A percentile compares a stretch with the other conserved stretches of the same genome.
phyloP scores from a whole-genome alignment of 768 basidiomycete species.

The Suillus occidentalis region DNA sequence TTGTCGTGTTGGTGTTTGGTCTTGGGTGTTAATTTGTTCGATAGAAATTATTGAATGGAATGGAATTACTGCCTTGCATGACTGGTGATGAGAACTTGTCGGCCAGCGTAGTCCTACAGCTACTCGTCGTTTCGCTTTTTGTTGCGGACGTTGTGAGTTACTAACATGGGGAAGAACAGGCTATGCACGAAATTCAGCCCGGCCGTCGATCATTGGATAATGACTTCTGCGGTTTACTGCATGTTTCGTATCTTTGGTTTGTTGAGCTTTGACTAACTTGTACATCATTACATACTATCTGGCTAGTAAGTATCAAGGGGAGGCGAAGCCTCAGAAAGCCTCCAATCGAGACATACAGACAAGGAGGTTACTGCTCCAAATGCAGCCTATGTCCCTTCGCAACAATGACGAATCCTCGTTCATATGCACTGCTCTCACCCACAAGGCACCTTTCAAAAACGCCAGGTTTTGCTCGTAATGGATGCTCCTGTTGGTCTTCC shows the following conservation, averaged over 20 bases:
- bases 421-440: not conserved
- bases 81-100: not conserved
- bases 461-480: not conserved
- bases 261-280: not conserved
- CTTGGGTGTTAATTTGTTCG: not conserved
- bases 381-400: not conserved
- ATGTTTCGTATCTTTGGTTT: not conserved
- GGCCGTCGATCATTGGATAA: not conserved
- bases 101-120: not conserved
- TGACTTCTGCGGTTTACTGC: slow-evolving; percentile 1
- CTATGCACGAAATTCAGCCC: slow-evolving; percentile 1
- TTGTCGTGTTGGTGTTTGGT: not conserved
- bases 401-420: not conserved
- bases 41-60: slow-evolving; percentile 2
- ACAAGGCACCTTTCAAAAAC: not conserved
- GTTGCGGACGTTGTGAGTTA: not conserved
- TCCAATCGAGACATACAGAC: not conserved
- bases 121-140: not conserved
- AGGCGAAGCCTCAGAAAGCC: too few species aligned
- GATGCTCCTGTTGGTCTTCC: not conserved
- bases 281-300: too few species aligned
- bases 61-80: not conserved
- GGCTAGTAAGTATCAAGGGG: too few species aligned
- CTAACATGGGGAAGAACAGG: slow-evolving; percentile 1
- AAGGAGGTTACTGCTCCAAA: not conserved